Evolutionary conservation across 1,284 basidiomycete species (phyloP), one percentile per base, ranked within the genome.

Genomic region (Rhodotorula sp.): DNA sequence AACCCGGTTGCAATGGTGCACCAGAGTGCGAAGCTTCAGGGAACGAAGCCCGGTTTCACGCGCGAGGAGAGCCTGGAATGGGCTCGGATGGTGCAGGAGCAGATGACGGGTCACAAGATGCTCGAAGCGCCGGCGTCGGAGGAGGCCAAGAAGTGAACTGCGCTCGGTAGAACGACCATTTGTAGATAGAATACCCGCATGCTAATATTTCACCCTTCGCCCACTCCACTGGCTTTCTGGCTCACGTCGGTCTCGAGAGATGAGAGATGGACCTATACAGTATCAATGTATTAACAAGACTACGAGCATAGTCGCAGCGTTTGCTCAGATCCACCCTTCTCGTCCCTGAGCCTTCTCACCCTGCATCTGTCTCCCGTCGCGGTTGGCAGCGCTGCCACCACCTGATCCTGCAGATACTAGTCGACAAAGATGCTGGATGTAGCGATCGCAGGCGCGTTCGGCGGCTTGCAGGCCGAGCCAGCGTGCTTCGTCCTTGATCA

Each of bases 1-100:
- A 97, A 95, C 80, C 94, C 94, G 0, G 96, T 97, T 79, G 92
- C 92, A 10, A 83, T 96, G 51, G 86, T 89, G n/a, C 93, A 97
- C 79, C 91, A 93, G 16, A 43, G 54, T 18, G 70, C 75, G 26
- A 23, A 26, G 20, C n/a, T 68, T 0, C 96, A 93, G 80, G 93
- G 93, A 8, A 85, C 83, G 62, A 87, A 86, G 67, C 83, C 89
- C 68, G 90, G 87, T 31, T 93, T 93, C 78, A 87, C 91, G 60
- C 84, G 92, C 65, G 83, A 87, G 10, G 90, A 94, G 79, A 86
- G 90, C 1, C 88, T 88, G 71, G 74, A 75, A 29, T 84, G 83
- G 71, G 80, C 80, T 7, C 80, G 81, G 52, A 58, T 81, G 64
- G 78, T 78, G 43, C 80, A 82, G 71, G 78, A 85, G 73, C 91